Base-by-base conservation (phyloP, 306 rosid genomes). In the Elaeagnus macrophylla region DNA sequence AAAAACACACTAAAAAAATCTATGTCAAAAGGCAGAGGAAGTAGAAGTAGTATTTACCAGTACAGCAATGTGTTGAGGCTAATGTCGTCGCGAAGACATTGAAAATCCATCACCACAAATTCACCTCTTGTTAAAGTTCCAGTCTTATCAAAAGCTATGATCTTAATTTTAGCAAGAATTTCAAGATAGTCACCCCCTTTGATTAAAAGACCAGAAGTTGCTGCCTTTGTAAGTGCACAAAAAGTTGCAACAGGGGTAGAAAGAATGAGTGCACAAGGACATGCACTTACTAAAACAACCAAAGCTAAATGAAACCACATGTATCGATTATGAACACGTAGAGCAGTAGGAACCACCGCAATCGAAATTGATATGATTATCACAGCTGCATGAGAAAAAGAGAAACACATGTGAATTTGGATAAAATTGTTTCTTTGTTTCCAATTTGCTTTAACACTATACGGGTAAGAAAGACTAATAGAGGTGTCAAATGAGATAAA, bases 231-330 rank as follows among this genome's bases (percentile, higher is more conserved):
- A 59, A 80, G 88, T n/a, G 99, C 88, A 72, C 96, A 93, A 60
- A 87, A 93, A 10, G 99, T 87, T 32, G 95, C 99, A 54, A 87
- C 88, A 10, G 99, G 99, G 0, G 99, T 84, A 14, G 99, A 93
- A 53, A 93, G 96, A 48, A 93, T 57, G 53, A 93, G 95, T 43
- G 95, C 81, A 54, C 99, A 93, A 2, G 99, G 99, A 12, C 96
- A 93, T 2, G 95, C 99, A 58, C 96, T 93, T 32, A 93, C 96
- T 52, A 93, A 62, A 65, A 93, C 82, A 44, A 93, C 96, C 62
- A 93, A 60, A 7, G 99, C 94, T 46, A 84, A 67, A 72, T 87
- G 96, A 80, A 84, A 60, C 99, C 99, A 93, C 32, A 72, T 71
- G 41, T 49, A 78, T 51, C 43, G 74, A 12, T 82, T 71, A 44